These are phyloP conservation scores for Silene noctiflora DNA, from an alignment of 179 eudicot genomes.

Conservation along the genomic window DNA sequence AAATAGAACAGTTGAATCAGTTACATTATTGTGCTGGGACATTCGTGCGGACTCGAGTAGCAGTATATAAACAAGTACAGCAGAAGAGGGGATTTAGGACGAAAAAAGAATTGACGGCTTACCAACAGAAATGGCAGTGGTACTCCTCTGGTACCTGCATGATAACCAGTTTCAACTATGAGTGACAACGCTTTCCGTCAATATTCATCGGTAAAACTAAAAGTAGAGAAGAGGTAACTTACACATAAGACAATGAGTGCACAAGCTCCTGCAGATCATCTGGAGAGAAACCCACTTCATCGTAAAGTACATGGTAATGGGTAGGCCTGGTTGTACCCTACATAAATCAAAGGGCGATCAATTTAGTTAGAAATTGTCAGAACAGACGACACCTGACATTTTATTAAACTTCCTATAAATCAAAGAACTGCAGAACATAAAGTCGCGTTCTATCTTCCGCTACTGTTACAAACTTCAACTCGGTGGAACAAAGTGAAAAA, in stretches of 20 bases:
- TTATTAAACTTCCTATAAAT: not conserved
- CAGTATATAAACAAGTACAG: too few species aligned
- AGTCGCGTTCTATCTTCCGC: not conserved
- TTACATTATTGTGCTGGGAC: not conserved
- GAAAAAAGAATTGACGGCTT: slow-evolving; percentile 6
- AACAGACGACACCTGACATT: not conserved
- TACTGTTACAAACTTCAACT: not conserved
- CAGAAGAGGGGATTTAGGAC: not conserved
- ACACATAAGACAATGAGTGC: slow-evolving; percentile 40
- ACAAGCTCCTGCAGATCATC: slow-evolving; percentile 41
- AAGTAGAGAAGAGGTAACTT: slow-evolving; percentile 5
- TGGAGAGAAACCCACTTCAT: slow-evolving; percentile 41
- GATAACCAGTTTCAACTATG: not conserved
- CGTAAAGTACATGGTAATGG: slow-evolving; percentile 36
- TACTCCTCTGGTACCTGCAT: slow-evolving; percentile 63
- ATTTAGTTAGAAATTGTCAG: too few species aligned
- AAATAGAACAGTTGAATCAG: not conserved
- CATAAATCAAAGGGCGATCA: not conserved
- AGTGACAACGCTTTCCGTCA: not conserved
- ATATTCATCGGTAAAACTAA: too few species aligned
- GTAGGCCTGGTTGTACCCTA: slow-evolving; percentile 42
- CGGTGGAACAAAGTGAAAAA: too few species aligned
- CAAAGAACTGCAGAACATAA: not conserved
- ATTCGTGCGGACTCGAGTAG: too few species aligned
- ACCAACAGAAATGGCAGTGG: slow-evolving; percentile 64